Evolutionary conservation across 148 eudicot genomes (phyloP), one percentile per base, ranked within the genome.

Genomic region (Amaranthus palmeri): DNA sequence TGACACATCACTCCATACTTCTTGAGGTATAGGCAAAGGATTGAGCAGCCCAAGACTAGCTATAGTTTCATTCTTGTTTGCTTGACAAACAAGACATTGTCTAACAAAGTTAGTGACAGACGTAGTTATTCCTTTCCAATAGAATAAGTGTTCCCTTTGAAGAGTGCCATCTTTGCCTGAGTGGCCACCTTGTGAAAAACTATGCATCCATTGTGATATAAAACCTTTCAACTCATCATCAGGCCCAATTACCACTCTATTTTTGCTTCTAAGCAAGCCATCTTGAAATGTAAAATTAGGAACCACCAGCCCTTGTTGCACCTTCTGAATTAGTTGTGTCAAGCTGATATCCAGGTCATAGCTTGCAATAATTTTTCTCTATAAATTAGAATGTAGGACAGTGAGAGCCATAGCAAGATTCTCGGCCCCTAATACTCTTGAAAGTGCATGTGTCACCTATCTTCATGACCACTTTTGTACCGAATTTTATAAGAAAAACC

Each of bases 11-110:
- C 2, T 45, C 48, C 48, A 63, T 6, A 63, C 67, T 17, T 63
- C 67, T 40, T 63, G 7, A 42, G 67, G 67, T 13, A 63, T 44
- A 12, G 67, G 67, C 4, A 63, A n/a, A 8, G 67, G 67, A 7
- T 63, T 47, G 0, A 63, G n/a, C 0, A 63, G 42, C 1, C 49
- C 67, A 3, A 4, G 67, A 3, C 5, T 9, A 7, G 67, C 50
- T 2, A 44, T 3, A 6, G 43, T 12, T 1, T 61, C 65, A 8
- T 36, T 18, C 40, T 61, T 61, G 8, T 8, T 3, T 8, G 65
- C 65, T 41, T 61, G 65, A 25, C 65, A 61, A 4, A 40, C 40
- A 3, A 7, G 2, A 25, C 43, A 61, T 3, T 61, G 25, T 40
- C 45, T 61, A 2, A 61, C 40, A 12, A 6, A 25, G 3, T 5